Percentiles rank a stretch among this genome's conserved stretches.
Evolutionary conservation across 2,329 filamentous ascomycete species (phyloP).

Genomic region (Neurospora sp.): DNA sequence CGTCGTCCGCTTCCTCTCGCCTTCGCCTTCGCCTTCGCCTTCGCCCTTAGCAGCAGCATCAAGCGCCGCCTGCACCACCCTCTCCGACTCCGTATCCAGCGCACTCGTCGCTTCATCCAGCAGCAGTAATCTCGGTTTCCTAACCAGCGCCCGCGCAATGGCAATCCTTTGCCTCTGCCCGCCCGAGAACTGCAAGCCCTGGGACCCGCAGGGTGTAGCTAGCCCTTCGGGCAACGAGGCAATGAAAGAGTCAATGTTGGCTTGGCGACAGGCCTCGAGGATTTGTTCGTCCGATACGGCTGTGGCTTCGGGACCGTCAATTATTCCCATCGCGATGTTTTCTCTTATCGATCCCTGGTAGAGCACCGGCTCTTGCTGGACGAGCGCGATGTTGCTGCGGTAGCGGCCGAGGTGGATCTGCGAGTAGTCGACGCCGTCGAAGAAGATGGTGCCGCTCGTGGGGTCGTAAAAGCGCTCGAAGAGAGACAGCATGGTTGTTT

Average conservation of each 20-base stretch:
- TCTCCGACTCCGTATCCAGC: constrained; percentile 57
- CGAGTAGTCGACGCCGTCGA: constrained; percentile 24
- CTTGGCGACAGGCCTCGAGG: constrained; percentile 38
- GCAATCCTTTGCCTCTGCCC: constrained; percentile 65
- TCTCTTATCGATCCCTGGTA: constrained; percentile 39
- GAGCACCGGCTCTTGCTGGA: constrained; percentile 26
- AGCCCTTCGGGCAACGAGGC: constrained; percentile 48
- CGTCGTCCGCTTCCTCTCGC: constrained; percentile 35
- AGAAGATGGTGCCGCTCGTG: constrained; percentile 26
- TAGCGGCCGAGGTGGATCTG: constrained; percentile 34
- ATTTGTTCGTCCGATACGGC: constrained; percentile 27
- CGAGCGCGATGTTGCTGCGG: constrained; percentile 34
- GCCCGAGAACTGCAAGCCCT: constrained; percentile 59
- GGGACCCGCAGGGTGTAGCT: constrained; percentile 52
- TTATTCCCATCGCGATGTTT: constrained; percentile 41
- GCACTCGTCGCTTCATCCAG: constrained; percentile 62
- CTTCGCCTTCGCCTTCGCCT: neutral
- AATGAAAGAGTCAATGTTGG: constrained; percentile 48
- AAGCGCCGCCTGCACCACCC: constrained; percentile 53
- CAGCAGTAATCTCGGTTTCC: constrained; percentile 55
- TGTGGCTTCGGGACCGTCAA: neutral
- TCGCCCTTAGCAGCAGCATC: constrained; percentile 34
- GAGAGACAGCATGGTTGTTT: constrained; percentile 50
- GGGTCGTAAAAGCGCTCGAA: constrained; percentile 34
- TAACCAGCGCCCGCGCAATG: constrained; percentile 61